phyloP scores from a whole-genome alignment of 1,284 basidiomycete species.

The Sporisorium scitamineum region DNA sequence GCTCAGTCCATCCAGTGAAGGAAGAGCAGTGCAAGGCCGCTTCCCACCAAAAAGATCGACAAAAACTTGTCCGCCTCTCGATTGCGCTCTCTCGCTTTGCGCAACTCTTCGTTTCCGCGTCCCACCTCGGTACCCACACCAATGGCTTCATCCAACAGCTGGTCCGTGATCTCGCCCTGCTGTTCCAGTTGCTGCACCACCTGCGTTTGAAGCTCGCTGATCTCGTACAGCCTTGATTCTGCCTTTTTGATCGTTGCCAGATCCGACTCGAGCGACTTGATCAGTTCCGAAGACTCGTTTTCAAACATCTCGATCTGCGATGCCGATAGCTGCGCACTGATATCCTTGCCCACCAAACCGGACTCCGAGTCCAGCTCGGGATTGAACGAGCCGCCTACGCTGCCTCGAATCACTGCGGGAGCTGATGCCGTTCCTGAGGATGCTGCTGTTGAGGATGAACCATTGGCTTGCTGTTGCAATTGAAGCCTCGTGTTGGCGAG shows the following conservation, averaged over 20 bases:
- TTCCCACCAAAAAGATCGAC: conserved; percentile 85
- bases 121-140: conserved; percentile 83
- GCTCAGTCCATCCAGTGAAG: conserved; percentile 74
- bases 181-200: conserved; percentile 84
- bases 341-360: conserved; percentile 42
- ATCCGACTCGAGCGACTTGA: conserved; percentile 83
- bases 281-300: conserved; percentile 84
- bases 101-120: conserved; percentile 85
- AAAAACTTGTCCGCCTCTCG: conserved; percentile 85
- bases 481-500: conserved; percentile 39
- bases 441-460: conserved; percentile 1
- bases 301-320: conserved; percentile 92
- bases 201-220: conserved; percentile 88
- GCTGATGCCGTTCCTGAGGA: conserved; percentile 19
- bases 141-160: conserved; percentile 88
- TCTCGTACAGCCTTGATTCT: conserved; percentile 86
- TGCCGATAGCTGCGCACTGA: conserved; percentile 64
- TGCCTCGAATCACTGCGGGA: conserved; percentile 43
- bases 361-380: conserved; percentile 38
- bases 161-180: conserved; percentile 89
- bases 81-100: conserved; percentile 82
- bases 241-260: conserved; percentile 87
- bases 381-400: conserved; percentile 49
- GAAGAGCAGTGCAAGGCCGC: conserved; percentile 85
- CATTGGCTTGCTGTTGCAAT: conserved; percentile 17